Percentiles rank a stretch among this genome's conserved stretches.
Conservation (phyloP, 2,329 filamentous ascomycete genomes). For the Lachnellula subtilissima region DNA sequence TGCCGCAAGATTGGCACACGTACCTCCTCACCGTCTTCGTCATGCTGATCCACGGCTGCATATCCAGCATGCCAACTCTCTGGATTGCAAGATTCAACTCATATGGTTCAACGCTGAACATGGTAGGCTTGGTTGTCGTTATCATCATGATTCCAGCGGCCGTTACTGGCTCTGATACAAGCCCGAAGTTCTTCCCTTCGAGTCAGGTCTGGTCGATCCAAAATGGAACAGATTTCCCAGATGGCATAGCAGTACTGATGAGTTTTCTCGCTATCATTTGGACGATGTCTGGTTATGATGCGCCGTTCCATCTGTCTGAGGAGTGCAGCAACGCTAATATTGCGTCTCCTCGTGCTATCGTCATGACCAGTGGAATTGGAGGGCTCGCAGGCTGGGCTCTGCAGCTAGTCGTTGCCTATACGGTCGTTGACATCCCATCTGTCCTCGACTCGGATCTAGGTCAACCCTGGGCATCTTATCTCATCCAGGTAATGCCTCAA, state of each 20-base stretch:
- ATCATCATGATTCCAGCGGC: constrained; percentile 64
- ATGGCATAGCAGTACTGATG: constrained; percentile 65
- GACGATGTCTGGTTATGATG: constrained; percentile 65
- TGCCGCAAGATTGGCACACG: constrained; percentile 60
- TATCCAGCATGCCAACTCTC: constrained; percentile 66
- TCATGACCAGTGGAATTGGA: constrained; percentile 62
- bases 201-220: constrained; percentile 64
- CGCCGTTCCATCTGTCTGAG: constrained; percentile 67
- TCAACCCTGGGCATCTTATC: constrained; percentile 63
- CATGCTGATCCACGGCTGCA: constrained; percentile 59
- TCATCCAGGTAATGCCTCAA: constrained; percentile 58
- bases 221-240: constrained; percentile 61
- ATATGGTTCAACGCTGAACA: constrained; percentile 65
- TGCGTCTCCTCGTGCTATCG: constrained; percentile 66
- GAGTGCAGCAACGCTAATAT: constrained; percentile 70
- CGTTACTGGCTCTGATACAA: constrained; percentile 40
- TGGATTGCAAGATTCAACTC: constrained; percentile 69
- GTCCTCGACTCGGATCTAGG: constrained; percentile 58
- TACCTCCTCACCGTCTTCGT: constrained; percentile 64
- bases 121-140: constrained; percentile 59
- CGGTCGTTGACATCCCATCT: constrained; percentile 54
- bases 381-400: constrained; percentile 67
- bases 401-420: constrained; percentile 68
- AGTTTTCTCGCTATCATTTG: constrained; percentile 66
- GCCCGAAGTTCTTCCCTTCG: constrained; percentile 53